A percentile compares a stretch with the other conserved stretches of the same genome.
Evolutionary conservation across 345 rosid species (phyloP).

Genomic region (Carallia pectinifolia): DNA sequence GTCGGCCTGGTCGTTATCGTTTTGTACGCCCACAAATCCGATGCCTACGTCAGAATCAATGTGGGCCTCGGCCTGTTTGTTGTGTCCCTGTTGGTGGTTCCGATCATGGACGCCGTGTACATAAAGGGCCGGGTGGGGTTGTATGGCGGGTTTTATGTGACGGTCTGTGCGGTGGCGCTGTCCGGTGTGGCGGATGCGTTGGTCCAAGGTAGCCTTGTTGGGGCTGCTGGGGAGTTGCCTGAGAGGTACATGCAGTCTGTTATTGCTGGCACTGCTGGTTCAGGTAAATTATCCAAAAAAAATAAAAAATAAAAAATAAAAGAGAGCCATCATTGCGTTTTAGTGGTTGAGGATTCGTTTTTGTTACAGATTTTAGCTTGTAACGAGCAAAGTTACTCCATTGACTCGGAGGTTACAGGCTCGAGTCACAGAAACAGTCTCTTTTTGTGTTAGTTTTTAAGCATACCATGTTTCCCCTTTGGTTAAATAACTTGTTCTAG

Average conservation of each 20-base stretch:
- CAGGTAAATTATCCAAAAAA: slow-evolving; percentile 47
- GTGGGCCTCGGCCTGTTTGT: slow-evolving; percentile 61
- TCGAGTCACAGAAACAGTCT: no score
- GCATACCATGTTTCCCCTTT: no score
- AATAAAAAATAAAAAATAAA: no score
- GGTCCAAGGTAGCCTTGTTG: slow-evolving; percentile 86
- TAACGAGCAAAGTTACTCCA: no score
- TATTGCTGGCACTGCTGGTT: slow-evolving; percentile 93
- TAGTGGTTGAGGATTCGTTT: no score
- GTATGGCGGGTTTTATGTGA: slow-evolving; percentile 62
- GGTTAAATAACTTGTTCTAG: no score
- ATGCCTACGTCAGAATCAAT: slow-evolving; percentile 73
- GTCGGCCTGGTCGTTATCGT: slow-evolving; percentile 50
- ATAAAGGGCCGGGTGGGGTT: slow-evolving; percentile 79
- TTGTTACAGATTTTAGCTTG: no score
- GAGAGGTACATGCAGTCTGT: slow-evolving; percentile 92
- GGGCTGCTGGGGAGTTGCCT: slow-evolving; percentile 91
- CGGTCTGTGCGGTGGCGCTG: slow-evolving; percentile 50
- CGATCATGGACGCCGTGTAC: slow-evolving; percentile 69
- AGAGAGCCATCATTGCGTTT: no score
- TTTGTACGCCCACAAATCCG: slow-evolving; percentile 64
- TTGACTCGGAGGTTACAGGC: no score
- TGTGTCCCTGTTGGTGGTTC: slow-evolving; percentile 66
- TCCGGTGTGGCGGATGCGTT: slow-evolving; percentile 84
- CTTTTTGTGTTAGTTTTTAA: no score